A percentile compares a stretch with the other conserved stretches of the same genome.
phyloP scores from a whole-genome alignment of 1,139 yeast species.

The Scheffersomyces lignicola region DNA sequence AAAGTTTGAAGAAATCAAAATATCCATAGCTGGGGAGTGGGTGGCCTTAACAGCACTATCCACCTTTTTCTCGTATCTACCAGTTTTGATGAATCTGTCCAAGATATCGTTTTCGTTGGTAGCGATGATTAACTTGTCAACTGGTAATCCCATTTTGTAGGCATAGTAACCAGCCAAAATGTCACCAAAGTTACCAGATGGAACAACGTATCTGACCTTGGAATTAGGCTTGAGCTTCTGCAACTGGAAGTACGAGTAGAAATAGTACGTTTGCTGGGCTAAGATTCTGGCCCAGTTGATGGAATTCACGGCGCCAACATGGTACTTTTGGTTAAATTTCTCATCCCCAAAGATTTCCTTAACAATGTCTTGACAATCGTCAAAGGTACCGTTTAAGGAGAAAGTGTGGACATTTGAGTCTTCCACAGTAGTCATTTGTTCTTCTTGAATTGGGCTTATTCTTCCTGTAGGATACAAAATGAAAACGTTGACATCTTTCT shows the following conservation, averaged over 20 bases:
- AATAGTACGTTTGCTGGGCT: constrained; percentile 96
- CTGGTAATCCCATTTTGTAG: constrained; percentile 91
- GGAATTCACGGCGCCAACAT: constrained; percentile 96
- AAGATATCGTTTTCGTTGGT: constrained; percentile 94
- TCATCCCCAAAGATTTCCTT: constrained; percentile 89
- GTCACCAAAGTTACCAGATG: constrained; percentile 98
- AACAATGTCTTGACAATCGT: constrained; percentile 96
- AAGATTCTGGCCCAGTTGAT: constrained; percentile 98
- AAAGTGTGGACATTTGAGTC: constrained; percentile 92
- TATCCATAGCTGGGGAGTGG: constrained; percentile 97
- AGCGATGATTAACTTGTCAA: constrained; percentile 83
- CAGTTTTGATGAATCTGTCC: constrained; percentile 86
- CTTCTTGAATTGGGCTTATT: constrained; percentile 96
- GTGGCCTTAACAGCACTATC: constrained; percentile 75
- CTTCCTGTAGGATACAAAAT: constrained; percentile 96
- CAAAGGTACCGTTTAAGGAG: constrained; percentile 94
- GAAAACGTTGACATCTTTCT: constrained; percentile 94
- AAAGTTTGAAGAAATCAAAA: constrained; percentile 88
- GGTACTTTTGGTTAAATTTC: constrained; percentile 84
- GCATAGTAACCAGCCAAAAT: constrained; percentile 96
- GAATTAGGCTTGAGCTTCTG: constrained; percentile 39
- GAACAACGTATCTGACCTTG: constrained; percentile 83
- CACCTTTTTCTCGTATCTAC: constrained; percentile 71
- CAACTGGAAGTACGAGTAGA: constrained; percentile 84
- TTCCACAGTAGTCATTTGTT: constrained; percentile 97